Evolutionary conservation across 192 early-diverging fungal genomes (phyloP), one percentile per base, ranked within the genome.

Genomic region (Paraglomus occultum): DNA sequence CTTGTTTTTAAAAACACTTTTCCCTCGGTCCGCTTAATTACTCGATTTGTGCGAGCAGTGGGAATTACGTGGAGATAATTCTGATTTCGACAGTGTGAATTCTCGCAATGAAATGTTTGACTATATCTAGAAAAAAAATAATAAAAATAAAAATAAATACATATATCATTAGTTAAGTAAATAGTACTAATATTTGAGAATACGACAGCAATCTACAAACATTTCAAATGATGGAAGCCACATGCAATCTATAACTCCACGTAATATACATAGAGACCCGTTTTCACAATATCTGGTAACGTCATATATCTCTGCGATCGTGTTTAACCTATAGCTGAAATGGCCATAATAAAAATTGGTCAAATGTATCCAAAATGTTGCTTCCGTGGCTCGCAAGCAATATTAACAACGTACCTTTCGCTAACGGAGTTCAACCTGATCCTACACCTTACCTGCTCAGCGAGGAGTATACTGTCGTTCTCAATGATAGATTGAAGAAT

Each of bases 1-100:
- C 74, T 61, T 6, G 77, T 79, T 20, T 79, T 71, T 72, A 76
- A 73, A n/a, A 74, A 79, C 15, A 60, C 58, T 6, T 69, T 43
- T 5, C 68, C 74, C n/a, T 73, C 71, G 5, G 74, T 69, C 6
- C 72, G 69, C 38, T 76, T 79, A 31, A 79, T 76, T 52, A 74
- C 53, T 0, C 74, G 74, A 68, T 73, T 39, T 20, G 38, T 20
- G 8, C 18, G 23, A 17, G 51, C 47, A 15, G 50, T 64, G 12
- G 72, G 77, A 2, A 60, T 53, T 48, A 71, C 70, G 55, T 73
- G 68, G n/a, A 79, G 71, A 18, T 74, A 71, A 57, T 73, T 76
- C n/a, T 43, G 55, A 38, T 76, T 79, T 15, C 71, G 57, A 50
- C 77, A 79, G 1, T 61, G 47, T 12, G 46, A 61, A 51, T 79